These are phyloP conservation scores for Phytopythium sindhum DNA, from an alignment of 352 stramenopile genomes.

Conservation along the genomic window DNA sequence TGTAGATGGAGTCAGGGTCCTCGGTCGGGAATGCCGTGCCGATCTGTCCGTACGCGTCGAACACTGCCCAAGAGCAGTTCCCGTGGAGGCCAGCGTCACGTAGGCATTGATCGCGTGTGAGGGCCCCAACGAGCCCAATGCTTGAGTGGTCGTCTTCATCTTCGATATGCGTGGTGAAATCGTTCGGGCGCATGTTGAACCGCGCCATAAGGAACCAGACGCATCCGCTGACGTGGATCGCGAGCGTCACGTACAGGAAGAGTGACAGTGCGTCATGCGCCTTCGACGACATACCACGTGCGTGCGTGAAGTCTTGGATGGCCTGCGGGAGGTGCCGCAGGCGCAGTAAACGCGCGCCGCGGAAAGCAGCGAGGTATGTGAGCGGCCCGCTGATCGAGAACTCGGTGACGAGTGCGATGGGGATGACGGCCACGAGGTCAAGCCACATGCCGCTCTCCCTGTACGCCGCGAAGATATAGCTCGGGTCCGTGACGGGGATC, in stretches of 20 bases:
- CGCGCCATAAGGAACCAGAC: conserved; percentile 75
- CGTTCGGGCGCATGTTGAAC: conserved; percentile 34
- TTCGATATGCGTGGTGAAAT: conserved; percentile 16
- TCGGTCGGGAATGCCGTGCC: conserved; percentile 37
- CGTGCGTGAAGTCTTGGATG: conserved; percentile 54
- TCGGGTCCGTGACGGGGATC: conserved; percentile 55
- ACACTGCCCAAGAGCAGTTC: conserved; percentile 77
- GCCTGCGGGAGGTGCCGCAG: conserved; percentile 43
- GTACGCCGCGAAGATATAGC: conserved; percentile 70
- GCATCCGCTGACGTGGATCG: conserved; percentile 59
- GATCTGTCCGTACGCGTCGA: conserved; percentile 65
- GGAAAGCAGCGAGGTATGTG: conserved; percentile 39
- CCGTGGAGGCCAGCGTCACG: conserved; percentile 33
- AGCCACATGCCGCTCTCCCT: conserved; percentile 44
- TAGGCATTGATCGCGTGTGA: conserved; percentile 47
- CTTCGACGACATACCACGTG: conserved; percentile 58
- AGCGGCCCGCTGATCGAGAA: conserved; percentile 34
- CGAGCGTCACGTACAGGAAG: conserved; percentile 58
- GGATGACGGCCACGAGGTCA: conserved; percentile 57
- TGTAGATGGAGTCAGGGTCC: conserved; percentile 36
- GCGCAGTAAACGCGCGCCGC: conserved; percentile 47
- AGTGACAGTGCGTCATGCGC: conserved; percentile 50
- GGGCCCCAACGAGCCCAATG: neutral
- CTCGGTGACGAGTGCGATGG: conserved; percentile 48
- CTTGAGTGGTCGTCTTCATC: neutral